Conservation (phyloP, 805 yeast genomes). For the Nakazawaea siamensis region DNA sequence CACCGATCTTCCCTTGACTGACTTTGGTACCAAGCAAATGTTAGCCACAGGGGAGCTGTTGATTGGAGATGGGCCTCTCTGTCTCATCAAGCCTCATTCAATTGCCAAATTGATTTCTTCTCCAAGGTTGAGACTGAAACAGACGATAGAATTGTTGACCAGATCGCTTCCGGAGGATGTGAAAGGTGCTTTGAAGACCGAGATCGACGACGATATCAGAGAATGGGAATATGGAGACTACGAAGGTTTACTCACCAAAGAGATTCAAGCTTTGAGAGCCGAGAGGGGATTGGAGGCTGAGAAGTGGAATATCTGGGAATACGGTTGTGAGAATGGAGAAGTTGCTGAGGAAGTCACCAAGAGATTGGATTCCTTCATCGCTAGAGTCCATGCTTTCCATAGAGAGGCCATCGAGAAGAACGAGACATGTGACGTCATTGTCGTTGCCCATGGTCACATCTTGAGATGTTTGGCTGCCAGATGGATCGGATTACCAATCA, state of each 20-base stretch:
- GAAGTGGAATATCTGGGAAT: slow-evolving; percentile 78
- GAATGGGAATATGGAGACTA: slow-evolving; percentile 98
- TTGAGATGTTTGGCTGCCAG: slow-evolving; percentile 83
- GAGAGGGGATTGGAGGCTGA: slow-evolving; percentile 45
- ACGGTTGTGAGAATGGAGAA: slow-evolving; percentile 94
- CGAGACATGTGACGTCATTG: slow-evolving; percentile 61
- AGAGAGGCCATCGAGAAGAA: slow-evolving; percentile 38
- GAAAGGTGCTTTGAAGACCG: slow-evolving; percentile 31
- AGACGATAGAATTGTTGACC: slow-evolving; percentile 61
- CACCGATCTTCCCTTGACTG: slow-evolving; percentile 77
- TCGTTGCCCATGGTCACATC: slow-evolving; percentile 92
- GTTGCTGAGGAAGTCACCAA: slow-evolving; percentile 52
- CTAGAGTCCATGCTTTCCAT: slow-evolving; percentile 55
- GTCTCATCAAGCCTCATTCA: slow-evolving; percentile 53
- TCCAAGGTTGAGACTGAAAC: slow-evolving; percentile 74
- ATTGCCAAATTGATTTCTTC: slow-evolving; percentile 66
- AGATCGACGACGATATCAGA: slow-evolving; percentile 60
- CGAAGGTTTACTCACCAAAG: slow-evolving; percentile 70
- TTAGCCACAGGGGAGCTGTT: slow-evolving; percentile 61
- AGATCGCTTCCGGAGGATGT: slow-evolving; percentile 36
- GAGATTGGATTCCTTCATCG: slow-evolving; percentile 67
- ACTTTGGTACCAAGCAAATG: slow-evolving; percentile 73
- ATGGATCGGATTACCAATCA: slow-evolving; percentile 63
- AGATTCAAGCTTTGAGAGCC: slow-evolving; percentile 55
- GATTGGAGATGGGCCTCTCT: slow-evolving; percentile 44